phyloP scores from a whole-genome alignment of 208 protist species.

The Crithidia bombi region DNA sequence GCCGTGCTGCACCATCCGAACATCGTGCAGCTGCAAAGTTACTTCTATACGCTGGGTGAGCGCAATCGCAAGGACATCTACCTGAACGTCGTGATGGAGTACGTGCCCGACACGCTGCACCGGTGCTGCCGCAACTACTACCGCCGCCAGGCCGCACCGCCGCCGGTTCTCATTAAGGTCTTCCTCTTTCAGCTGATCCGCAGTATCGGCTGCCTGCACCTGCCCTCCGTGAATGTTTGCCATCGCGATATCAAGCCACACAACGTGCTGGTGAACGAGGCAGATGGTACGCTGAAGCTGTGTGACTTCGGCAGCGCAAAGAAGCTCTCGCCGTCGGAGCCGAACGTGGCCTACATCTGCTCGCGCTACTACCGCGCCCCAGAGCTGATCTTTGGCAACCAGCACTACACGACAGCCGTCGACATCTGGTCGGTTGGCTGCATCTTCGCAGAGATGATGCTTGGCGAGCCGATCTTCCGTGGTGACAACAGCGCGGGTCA shows the following conservation, averaged over 20 bases:
- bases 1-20: constrained; percentile 92
- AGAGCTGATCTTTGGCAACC: constrained; percentile 99
- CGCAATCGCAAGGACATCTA: constrained; percentile 96
- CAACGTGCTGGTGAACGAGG: constrained; percentile 99
- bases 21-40: constrained; percentile 95
- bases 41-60: constrained; percentile 97
- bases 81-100: constrained; percentile 99
- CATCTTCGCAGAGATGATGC: constrained; percentile 99
- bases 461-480: constrained; percentile 99
- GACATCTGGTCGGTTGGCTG: constrained; percentile 99
- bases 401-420: constrained; percentile 99
- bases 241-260: constrained; percentile 99
- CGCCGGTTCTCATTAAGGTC: constrained; percentile 79
- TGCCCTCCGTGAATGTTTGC: constrained; percentile 84
- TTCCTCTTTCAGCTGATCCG: constrained; percentile 90
- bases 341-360: constrained; percentile 99
- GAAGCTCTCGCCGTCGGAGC: constrained; percentile 97
- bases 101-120: constrained; percentile 98
- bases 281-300: constrained; percentile 94
- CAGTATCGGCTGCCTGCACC: constrained; percentile 97
- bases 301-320: constrained; percentile 99
- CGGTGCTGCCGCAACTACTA: constrained; percentile 94
- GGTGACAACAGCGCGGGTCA: constrained; percentile 99
- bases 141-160: constrained; percentile 80
- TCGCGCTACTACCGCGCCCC: constrained; percentile 99